Conservation (phyloP, 1,284 basidiomycete species). For the Ganoderma lucidum region DNA sequence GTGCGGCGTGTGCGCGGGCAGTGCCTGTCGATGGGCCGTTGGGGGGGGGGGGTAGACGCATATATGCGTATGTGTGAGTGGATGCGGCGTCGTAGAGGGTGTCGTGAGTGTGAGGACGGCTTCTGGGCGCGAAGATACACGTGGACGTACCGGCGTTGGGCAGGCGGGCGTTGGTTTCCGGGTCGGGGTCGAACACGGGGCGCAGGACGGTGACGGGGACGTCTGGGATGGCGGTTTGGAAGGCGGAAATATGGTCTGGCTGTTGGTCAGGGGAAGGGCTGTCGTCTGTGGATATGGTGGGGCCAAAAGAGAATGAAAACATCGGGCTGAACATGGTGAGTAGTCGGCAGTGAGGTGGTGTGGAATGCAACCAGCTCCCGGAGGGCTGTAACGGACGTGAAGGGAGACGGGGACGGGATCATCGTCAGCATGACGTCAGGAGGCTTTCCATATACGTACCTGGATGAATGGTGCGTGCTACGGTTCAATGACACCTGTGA, state of each 20-base stretch:
- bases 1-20: slow-evolving; percentile 30
- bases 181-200: slow-evolving; percentile 31
- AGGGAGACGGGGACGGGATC: background rate
- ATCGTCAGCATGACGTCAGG: background rate
- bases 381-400: background rate
- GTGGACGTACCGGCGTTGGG: slow-evolving; percentile 29
- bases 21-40: slow-evolving; percentile 24
- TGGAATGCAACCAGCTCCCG: background rate
- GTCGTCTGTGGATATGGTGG: background rate
- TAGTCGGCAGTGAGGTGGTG: background rate
- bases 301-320: background rate
- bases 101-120: background rate
- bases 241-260: background rate
- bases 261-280: slow-evolving; percentile 12
- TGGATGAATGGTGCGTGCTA: background rate
- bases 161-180: slow-evolving; percentile 19
- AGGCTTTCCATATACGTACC: background rate
- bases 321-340: background rate
- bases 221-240: slow-evolving; percentile 27
- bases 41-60: background rate
- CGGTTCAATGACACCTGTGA: no score
- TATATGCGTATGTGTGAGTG: no score
- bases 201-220: slow-evolving; percentile 31
- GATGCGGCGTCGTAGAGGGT: no score
- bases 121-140: background rate